Evolutionary conservation across 2,329 filamentous ascomycete species (phyloP), one percentile per base, ranked within the genome.

Genomic region (Cladosporium sp.): DNA sequence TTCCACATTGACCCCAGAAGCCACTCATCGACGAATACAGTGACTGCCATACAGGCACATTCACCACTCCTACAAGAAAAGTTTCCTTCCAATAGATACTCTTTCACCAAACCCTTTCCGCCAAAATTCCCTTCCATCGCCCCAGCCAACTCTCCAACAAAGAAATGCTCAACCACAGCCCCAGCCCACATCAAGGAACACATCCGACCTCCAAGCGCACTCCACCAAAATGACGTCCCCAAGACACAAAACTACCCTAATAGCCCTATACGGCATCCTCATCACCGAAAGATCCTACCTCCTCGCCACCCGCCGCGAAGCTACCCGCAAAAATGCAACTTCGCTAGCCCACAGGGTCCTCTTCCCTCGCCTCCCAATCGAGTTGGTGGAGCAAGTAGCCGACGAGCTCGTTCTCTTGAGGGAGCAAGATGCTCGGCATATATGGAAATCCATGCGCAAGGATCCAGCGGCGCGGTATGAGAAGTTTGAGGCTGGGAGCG

Each of bases 241-340:
- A 27, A 27, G 4, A 9, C 22, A 27, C 22, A 36, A 36, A 36
- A 39, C 37, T 19, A 7, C 37, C 18, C 17, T 39, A 12, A 19
- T 8, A 13, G 40, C 48, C 3, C 37, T 44, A 22, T 51, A 51
- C 34, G 48, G 48, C 13, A 39, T 51, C 13, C 32, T 51, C 17
- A 22, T 30, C 17, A 51, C 48, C 17, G 22, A 44, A 12, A 38
- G 20, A 13, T 39, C 40, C 8, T 39, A 32, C 19, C 32, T 51
- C 2, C 34, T 51, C 4, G 48, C 19, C 17, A 22, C 18, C 4
- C 48, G 48, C 17, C 36, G 22, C 27, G 20, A 42, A 13, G 44
- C 22, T 9, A 27, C 27, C 9, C 22, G 20, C 13, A 20, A 19
- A 11, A 13, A 43, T 15, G 48, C 48, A 12, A 15, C 19, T 2